phyloP scores from a whole-genome alignment of 2,329 filamentous ascomycete genomes.

The Phaeosphaeria sp. region DNA sequence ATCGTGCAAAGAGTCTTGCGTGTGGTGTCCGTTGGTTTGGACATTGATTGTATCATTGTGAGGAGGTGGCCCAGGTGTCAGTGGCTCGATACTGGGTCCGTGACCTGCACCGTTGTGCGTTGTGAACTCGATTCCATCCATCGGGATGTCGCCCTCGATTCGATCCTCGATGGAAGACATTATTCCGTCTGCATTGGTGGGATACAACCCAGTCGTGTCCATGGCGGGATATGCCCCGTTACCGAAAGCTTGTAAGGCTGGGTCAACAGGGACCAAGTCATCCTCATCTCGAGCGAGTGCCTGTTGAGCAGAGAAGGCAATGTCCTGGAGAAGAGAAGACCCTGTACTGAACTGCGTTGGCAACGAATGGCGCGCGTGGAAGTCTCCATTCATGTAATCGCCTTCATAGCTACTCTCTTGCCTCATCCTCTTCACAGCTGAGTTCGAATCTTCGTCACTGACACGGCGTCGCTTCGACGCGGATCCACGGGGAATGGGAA shows the following conservation, averaged over 20 bases:
- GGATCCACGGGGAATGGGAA: constrained; percentile 65
- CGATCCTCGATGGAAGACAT: constrained; percentile 45
- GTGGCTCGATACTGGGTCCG: constrained; percentile 34
- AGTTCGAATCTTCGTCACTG: constrained; percentile 37
- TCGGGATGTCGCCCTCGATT: constrained; percentile 19
- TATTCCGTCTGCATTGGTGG: constrained; percentile 32
- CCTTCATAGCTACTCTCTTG: constrained; percentile 34
- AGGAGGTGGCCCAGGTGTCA: constrained; percentile 32
- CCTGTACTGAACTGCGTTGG: constrained; percentile 28
- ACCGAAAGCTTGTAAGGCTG: constrained; percentile 32
- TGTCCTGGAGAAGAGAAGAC: constrained; percentile 30
- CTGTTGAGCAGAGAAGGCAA: constrained; percentile 40
- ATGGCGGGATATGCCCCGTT: constrained; percentile 21
- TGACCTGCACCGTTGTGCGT: constrained; percentile 15
- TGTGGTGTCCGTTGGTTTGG: constrained; percentile 18
- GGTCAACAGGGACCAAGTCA: constrained; percentile 37
- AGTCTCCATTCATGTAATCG: constrained; percentile 29
- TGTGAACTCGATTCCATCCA: constrained; percentile 21
- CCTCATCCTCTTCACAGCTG: constrained; percentile 34
- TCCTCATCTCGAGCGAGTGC: constrained; percentile 30
- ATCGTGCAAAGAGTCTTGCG: background rate
- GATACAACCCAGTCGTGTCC: constrained; percentile 20
- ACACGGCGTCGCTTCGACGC: constrained; percentile 62
- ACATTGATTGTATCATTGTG: constrained; percentile 9
- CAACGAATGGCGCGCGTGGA: constrained; percentile 32